Conservation (phyloP, 2,329 filamentous ascomycete species). For the Ophiocordyceps camponoti-rufipedis region DNA sequence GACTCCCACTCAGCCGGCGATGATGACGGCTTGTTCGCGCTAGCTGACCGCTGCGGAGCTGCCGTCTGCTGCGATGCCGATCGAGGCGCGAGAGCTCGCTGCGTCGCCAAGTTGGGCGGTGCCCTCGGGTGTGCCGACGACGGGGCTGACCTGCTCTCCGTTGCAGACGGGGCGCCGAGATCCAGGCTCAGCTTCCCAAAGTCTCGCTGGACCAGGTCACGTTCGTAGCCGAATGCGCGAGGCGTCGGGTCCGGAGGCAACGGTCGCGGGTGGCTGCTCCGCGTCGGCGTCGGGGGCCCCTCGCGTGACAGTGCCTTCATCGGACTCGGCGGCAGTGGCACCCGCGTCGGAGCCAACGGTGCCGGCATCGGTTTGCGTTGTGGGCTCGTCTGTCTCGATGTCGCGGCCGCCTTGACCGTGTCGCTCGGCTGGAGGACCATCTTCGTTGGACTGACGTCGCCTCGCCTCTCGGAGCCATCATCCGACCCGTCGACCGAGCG, state of each 20-base stretch:
- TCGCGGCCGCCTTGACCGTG: conserved; percentile 35
- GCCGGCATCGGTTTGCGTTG: conserved; percentile 34
- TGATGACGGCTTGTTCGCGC: conserved; percentile 11
- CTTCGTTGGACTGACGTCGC: conserved; percentile 34
- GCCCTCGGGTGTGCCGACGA: conserved; percentile 18
- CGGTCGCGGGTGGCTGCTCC: conserved; percentile 15
- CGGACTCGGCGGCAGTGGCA: conserved; percentile 34
- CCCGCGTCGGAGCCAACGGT: conserved; percentile 19
- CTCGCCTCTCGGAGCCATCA: conserved; percentile 32
- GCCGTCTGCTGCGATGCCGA: conserved; percentile 11
- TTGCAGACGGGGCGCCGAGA: conserved; percentile 1
- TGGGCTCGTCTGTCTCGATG: conserved; percentile 39
- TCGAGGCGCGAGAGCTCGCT: conserved; percentile 19
- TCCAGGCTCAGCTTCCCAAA: conserved; percentile 33
- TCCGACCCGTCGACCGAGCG: conserved; percentile 28
- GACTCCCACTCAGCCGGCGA: conserved; percentile 13
- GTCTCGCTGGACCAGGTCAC: conserved; percentile 41
- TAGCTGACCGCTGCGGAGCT: conserved; percentile 6
- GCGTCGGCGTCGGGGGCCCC: conserved; percentile 25
- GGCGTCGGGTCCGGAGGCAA: conserved; percentile 26
- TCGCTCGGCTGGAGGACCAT: conserved; percentile 24
- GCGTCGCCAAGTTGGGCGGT: conserved; percentile 35
- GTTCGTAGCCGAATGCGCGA: conserved; percentile 41
- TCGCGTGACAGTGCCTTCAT: conserved; percentile 13
- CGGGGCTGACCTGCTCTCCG: conserved; percentile 4